A percentile compares a stretch with the other conserved stretches of the same genome.
Conservation (phyloP, 2,329 filamentous ascomycete species). For the Herpotrichia juniperi region DNA sequence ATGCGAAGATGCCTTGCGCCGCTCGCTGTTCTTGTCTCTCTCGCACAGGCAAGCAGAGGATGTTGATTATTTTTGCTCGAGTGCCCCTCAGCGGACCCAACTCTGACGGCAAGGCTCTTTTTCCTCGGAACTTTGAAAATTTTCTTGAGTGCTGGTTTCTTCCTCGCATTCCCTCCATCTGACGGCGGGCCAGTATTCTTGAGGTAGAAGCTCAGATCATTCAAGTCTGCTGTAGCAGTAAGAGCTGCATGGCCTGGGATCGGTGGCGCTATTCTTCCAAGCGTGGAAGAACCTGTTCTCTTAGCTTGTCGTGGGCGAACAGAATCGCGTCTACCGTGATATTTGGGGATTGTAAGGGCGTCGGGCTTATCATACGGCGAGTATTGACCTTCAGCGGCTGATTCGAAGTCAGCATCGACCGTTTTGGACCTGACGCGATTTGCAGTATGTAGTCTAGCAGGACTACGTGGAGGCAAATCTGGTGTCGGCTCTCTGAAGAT, state of each 20-base stretch:
- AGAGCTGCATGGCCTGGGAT: constrained; percentile 41
- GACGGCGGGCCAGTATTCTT: constrained; percentile 35
- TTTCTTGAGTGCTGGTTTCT: constrained; percentile 23
- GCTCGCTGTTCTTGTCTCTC: constrained; percentile 33
- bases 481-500: constrained; percentile 17
- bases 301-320: constrained; percentile 8
- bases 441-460: constrained; percentile 12
- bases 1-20: constrained; percentile 40
- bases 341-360: constrained; percentile 15
- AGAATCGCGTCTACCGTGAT: constrained; percentile 17
- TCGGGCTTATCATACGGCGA: constrained; percentile 26
- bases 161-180: constrained; percentile 5
- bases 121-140: constrained; percentile 31
- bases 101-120: constrained; percentile 29
- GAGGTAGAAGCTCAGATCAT: constrained; percentile 37
- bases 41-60: constrained; percentile 26
- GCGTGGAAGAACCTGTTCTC: constrained; percentile 21
- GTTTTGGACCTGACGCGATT: constrained; percentile 10
- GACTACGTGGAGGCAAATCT: constrained; percentile 6
- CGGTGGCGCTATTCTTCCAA: constrained; percentile 36
- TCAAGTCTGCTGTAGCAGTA: constrained; percentile 31
- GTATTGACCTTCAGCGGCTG: constrained; percentile 28
- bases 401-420: constrained; percentile 27
- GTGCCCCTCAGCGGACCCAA: constrained; percentile 29
- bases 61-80: constrained; percentile 3